Conservation (phyloP, 2,329 filamentous ascomycete genomes). For the Paramyrothecium roridum region DNA sequence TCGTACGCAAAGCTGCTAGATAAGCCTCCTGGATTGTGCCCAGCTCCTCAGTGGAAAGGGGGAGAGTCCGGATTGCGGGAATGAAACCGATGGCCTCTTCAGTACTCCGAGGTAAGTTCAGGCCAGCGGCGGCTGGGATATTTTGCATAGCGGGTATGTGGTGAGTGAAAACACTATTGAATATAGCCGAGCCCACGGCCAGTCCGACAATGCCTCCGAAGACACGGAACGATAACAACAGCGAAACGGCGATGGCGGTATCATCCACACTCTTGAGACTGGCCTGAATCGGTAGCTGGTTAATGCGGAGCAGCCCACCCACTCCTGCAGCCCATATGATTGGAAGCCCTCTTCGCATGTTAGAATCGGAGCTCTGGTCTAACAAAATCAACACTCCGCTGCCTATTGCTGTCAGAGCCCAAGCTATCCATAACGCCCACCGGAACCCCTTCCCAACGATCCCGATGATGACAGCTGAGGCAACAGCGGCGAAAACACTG, state of each 20-base stretch:
- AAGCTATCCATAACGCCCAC: neutral
- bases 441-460: neutral
- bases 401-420: neutral
- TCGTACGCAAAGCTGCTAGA: neutral
- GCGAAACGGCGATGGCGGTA: conserved; percentile 1
- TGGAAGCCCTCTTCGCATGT: neutral
- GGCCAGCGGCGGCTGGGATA: neutral
- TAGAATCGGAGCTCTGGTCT: neutral
- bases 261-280: conserved; percentile 4
- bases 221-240: conserved; percentile 2
- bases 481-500: neutral
- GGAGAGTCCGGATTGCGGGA: neutral
- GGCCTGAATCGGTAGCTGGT: conserved; percentile 3
- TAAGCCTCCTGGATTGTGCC: neutral
- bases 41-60: neutral
- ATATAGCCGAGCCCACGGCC: conserved; percentile 5
- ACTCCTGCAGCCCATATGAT: neutral
- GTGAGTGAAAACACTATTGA: conserved; percentile 4
- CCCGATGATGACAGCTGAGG: conserved; percentile 10
- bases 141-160: neutral
- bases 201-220: conserved; percentile 5
- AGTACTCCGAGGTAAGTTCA: neutral
- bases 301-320: neutral
- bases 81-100: conserved; percentile 6
- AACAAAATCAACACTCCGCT: neutral